These are phyloP conservation scores for Fusarium multiceps DNA, from an alignment of 2,329 filamentous ascomycete genomes.

Conservation along the genomic window DNA sequence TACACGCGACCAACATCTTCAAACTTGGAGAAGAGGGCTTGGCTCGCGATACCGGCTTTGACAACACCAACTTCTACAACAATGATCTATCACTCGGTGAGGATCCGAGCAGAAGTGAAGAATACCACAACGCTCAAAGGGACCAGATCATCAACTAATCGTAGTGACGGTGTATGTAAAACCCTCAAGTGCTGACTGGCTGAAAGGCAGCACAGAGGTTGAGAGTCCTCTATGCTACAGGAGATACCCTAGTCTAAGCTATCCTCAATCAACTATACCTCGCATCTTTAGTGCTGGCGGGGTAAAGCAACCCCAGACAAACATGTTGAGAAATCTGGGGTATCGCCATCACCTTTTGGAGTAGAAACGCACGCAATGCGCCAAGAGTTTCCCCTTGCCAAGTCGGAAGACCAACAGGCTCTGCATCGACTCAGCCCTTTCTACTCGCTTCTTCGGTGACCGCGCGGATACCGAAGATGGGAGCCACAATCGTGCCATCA, in stretches of 20 bases:
- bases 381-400: neutral
- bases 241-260: neutral
- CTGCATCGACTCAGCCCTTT: neutral
- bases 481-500: slow-evolving; percentile 6
- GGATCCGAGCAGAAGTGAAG: slow-evolving; percentile 23
- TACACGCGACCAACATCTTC: neutral
- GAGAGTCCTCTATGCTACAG: neutral
- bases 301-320: neutral
- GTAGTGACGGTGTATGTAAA: neutral
- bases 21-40: neutral
- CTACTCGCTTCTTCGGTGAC: neutral
- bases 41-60: neutral
- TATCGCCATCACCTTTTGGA: neutral
- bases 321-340: neutral
- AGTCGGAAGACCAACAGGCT: neutral
- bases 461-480: neutral
- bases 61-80: neutral
- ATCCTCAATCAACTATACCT: neutral
- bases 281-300: neutral
- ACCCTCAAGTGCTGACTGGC: neutral
- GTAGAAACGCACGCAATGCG: neutral
- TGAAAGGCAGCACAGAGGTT: neutral
- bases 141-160: neutral
- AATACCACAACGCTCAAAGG: neutral
- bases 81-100: slow-evolving; percentile 13